Evolutionary conservation across 331 rosid species (phyloP), one percentile per base, ranked within the genome.

Genomic region (Pyrus hybrid): DNA sequence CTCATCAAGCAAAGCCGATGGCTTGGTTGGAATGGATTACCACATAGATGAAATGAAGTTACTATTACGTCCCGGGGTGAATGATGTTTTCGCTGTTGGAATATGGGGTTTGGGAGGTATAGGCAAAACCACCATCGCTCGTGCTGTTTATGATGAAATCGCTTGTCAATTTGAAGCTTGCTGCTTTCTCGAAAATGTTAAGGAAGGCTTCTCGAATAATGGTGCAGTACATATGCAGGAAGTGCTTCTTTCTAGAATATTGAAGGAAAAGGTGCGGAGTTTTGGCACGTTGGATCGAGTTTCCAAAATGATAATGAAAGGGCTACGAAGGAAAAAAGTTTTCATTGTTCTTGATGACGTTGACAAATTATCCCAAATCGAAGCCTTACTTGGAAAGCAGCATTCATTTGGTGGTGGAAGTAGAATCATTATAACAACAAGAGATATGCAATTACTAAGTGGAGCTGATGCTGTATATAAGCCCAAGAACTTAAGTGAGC

Each of bases 81-180:
- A 66, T 16, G 32, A 41, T 58, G 61, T 68, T 20, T 49, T 49
- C 5, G 26, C 25, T 17, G 32, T 76, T 21, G 80, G 73, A 8
- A 76, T 76, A 21, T 76, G 58, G 30, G 74, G 74, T 5, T 23
- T 57, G 80, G 47, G 68, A 12, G 67, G 74, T 2, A 21, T 66
- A 9, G 79, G 79, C 12, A 76, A 76, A 25, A 68, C 68, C n/a
- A 67, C 74, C 7, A 41, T 68, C 8, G 74, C 80, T 7, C 3
- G 56, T 16, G 60, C 37, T 13, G n/a, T 68, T 37, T 67, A 66
- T 37, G 26, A 56, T 12, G 28, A 17, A 37, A 21, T 76, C 37
- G 13, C 13, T 43, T 0, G 37, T 61, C 13, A 8, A n/a, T n/a
- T n/a, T n/a, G n/a, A n/a, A n/a, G n/a, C n/a, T n/a, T n/a, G n/a